These are phyloP conservation scores for Glaciozyma martinii DNA, from an alignment of 768 basidiomycete species.

Conservation along the genomic window DNA sequence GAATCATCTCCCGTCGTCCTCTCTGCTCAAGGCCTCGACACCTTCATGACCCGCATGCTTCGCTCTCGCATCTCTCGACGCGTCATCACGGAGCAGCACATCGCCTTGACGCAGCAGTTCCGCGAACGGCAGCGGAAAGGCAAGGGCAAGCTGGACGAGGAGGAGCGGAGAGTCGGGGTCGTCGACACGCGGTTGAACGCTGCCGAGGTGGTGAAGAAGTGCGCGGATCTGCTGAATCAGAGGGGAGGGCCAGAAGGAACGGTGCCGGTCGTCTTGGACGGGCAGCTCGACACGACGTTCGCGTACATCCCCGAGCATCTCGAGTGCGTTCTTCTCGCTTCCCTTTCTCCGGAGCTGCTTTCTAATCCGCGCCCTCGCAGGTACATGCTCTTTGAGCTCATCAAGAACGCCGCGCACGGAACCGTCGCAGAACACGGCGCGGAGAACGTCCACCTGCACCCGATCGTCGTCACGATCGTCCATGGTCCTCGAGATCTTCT, in stretches of 20 bases:
- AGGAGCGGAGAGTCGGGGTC: slow-evolving; percentile 56
- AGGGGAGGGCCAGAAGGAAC: slow-evolving; percentile 30
- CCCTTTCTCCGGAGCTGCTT: slow-evolving; percentile 39
- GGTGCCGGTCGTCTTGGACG: slow-evolving; percentile 62
- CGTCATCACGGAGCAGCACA: slow-evolving; percentile 80
- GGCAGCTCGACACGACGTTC: slow-evolving; percentile 60
- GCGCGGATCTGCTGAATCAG: slow-evolving; percentile 50
- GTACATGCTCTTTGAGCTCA: slow-evolving; percentile 78
- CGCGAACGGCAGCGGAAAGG: slow-evolving; percentile 36
- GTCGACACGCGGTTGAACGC: slow-evolving; percentile 69
- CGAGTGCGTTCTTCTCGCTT: slow-evolving; percentile 50
- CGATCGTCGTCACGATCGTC: slow-evolving; percentile 65
- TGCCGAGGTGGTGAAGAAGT: slow-evolving; percentile 61
- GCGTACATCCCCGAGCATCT: slow-evolving; percentile 42
- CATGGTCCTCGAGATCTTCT: slow-evolving; percentile 63
- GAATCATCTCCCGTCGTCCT: slow-evolving; percentile 76
- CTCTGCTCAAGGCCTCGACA: slow-evolving; percentile 65
- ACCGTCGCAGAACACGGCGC: slow-evolving; percentile 43
- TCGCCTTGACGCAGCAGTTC: slow-evolving; percentile 62
- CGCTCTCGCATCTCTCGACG: slow-evolving; percentile 80
- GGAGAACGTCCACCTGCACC: slow-evolving; percentile 40
- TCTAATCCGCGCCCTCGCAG: slow-evolving; percentile 3
- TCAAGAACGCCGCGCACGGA: slow-evolving; percentile 53
- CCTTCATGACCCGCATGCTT: slow-evolving; percentile 85
- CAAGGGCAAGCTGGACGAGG: slow-evolving; percentile 50